These are phyloP conservation scores for Aspergillus intermedius DNA, from an alignment of 2,329 filamentous ascomycete species.

Conservation along the genomic window DNA sequence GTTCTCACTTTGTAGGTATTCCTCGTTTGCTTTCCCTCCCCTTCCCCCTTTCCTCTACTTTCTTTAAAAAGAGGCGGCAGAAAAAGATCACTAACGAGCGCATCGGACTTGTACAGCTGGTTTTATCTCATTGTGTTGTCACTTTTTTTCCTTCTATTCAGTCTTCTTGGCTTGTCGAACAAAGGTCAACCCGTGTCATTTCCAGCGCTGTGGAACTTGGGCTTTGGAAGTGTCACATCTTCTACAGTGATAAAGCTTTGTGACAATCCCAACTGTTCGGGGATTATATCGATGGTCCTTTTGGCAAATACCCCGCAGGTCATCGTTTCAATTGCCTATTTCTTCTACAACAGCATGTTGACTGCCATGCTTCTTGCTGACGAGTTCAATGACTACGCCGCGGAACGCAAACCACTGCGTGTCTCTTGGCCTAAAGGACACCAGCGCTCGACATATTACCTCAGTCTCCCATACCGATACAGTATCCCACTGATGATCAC, in stretches of 20 bases:
- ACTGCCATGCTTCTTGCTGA: slow-evolving; percentile 42
- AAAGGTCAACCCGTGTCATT: neutral
- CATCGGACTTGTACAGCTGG: too few relatives aligned
- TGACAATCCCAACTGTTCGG: neutral
- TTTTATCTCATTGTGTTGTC: neutral
- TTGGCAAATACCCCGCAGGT: slow-evolving; percentile 29
- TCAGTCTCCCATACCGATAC: slow-evolving; percentile 40
- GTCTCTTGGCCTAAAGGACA: slow-evolving; percentile 37
- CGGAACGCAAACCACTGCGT: slow-evolving; percentile 34
- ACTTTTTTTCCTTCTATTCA: neutral
- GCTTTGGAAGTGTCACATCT: neutral
- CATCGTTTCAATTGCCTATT: slow-evolving; percentile 28
- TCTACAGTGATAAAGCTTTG: neutral
- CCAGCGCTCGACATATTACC: slow-evolving; percentile 41
- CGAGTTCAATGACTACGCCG: slow-evolving; percentile 44
- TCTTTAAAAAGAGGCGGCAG: too few relatives aligned
- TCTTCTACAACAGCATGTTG: slow-evolving; percentile 28
- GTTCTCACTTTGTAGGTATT: too few relatives aligned
- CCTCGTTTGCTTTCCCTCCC: too few relatives aligned
- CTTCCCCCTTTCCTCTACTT: too few relatives aligned
- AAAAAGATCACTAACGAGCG: too few relatives aligned
- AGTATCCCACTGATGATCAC: slow-evolving; percentile 31
- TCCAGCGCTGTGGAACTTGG: neutral
- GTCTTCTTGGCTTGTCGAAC: neutral
- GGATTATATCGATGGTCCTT: slow-evolving; percentile 3